Evolutionary conservation across 2,329 filamentous ascomycete genomes (phyloP), one percentile per base, ranked within the genome.

Genomic region (Didymella exigua): DNA sequence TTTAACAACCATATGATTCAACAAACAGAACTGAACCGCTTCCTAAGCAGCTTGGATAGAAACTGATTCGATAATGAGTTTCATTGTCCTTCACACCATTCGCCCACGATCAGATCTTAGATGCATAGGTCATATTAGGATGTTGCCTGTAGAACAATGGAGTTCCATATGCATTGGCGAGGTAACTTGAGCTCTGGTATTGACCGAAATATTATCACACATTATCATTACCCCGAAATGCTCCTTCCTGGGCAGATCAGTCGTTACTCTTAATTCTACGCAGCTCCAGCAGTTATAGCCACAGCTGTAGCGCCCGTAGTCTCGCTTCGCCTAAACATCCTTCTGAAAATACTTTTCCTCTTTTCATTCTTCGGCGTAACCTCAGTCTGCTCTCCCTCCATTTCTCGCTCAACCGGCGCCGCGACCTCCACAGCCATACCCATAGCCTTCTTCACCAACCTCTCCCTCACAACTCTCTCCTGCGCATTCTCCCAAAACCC

Each of bases 401-500:
- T 37, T n/a, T 56, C 41, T 14, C 14, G 41, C 33, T 58, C 41
- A 34, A 38, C 31, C 30, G 40, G 27, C 8, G 47, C 42, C 24
- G 52, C 49, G 2, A 7, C 36, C 18, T 24, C 21, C 13, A 23
- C 19, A n/a, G n/a, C 21, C 1, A 5, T 19, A 29, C 36, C 48
- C 10, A 43, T 54, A 31, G 19, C 38, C 27, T 23, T 49, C 34
- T 43, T 53, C 19, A 53, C 49, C 8, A 61, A 52, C 24, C 53
- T 56, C 47, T 68, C 67, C 36, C 51, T 57, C 1, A 71, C 65
- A 16, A 63, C 59, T 31, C 59, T 60, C 50, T 71, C 66, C 49
- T 74, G 71, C 40, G 69, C 67, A 38, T 56, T 56, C 36, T 66
- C 61, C 70, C 69, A 73, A 36, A 67, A 74, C 23, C 60, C 65